A percentile compares a stretch with the other conserved stretches of the same genome.
Conservation (phyloP, 352 stramenopile genomes). For the Globisporangium megalacanthum region DNA sequence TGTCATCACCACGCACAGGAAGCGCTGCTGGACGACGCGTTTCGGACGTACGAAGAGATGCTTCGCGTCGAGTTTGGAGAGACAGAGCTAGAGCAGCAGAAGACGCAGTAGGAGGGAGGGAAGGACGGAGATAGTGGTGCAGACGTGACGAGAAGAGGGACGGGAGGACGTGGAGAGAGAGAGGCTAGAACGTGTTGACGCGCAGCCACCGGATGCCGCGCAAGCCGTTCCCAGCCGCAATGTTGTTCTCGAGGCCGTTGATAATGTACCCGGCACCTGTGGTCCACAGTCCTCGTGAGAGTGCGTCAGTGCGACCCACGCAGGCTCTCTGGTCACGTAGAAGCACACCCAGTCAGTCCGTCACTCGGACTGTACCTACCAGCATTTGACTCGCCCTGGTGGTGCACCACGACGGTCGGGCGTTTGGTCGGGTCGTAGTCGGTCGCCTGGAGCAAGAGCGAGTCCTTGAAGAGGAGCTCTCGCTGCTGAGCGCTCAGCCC, state of each 20-base stretch:
- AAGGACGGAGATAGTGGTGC: not conserved
- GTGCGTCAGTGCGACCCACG: not conserved
- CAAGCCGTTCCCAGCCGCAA: conserved; percentile 70
- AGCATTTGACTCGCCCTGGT: conserved; percentile 61
- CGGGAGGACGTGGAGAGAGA: not conserved
- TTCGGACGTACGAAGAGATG: conserved; percentile 40
- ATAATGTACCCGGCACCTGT: conserved; percentile 72
- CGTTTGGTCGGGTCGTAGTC: conserved; percentile 71
- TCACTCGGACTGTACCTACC: conserved; percentile 20
- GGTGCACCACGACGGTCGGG: conserved; percentile 69
- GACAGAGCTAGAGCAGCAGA: conserved; percentile 6
- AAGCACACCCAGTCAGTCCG: no score
- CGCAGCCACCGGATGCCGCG: conserved; percentile 76
- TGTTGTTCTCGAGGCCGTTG: conserved; percentile 80
- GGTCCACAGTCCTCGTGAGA: not conserved
- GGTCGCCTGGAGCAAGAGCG: conserved; percentile 42
- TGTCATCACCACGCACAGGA: conserved; percentile 28
- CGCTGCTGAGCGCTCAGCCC: conserved; percentile 21
- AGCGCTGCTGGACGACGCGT: conserved; percentile 54
- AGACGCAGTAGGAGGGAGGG: conserved; percentile 1
- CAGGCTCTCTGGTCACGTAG: no score
- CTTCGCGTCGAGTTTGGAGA: conserved; percentile 26
- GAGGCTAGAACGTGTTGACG: conserved; percentile 66
- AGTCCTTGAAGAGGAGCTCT: conserved; percentile 46
- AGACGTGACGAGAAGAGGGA: not conserved